Evolutionary conservation across 805 yeast species (phyloP).

Genomic region (Candida ovalis): DNA sequence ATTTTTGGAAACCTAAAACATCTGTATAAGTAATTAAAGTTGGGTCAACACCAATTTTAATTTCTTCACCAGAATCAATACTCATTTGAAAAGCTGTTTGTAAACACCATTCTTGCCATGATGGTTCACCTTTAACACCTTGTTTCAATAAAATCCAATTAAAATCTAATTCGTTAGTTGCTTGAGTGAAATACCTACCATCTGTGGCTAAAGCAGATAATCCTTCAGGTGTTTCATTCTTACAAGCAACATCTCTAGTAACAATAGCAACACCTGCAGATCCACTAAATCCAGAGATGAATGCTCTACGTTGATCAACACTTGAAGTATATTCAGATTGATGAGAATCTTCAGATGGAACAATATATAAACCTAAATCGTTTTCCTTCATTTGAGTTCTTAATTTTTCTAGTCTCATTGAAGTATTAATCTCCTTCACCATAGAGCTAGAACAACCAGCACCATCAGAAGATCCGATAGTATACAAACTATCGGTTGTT

Average conservation of each 20-base stretch:
- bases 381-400: slow-evolving; percentile 61
- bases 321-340: slow-evolving; percentile 58
- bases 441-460: slow-evolving; percentile 17
- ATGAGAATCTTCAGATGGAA: slow-evolving; percentile 61
- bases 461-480: slow-evolving; percentile 18
- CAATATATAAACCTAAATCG: slow-evolving; percentile 61
- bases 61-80: slow-evolving; percentile 38
- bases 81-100: slow-evolving; percentile 46
- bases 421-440: slow-evolving; percentile 49
- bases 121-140: slow-evolving; percentile 44
- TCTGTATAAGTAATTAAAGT: slow-evolving; percentile 38
- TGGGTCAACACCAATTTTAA: slow-evolving; percentile 45
- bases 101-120: slow-evolving; percentile 60
- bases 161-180: slow-evolving; percentile 53
- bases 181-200: slow-evolving; percentile 59
- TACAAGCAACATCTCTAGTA: slow-evolving; percentile 48
- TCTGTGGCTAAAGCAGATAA: slow-evolving; percentile 55
- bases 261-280: slow-evolving; percentile 59
- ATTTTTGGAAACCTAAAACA: slow-evolving; percentile 30
- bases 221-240: slow-evolving; percentile 53
- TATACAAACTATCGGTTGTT: slow-evolving; percentile 7
- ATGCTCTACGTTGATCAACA: slow-evolving; percentile 51
- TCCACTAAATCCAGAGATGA: slow-evolving; percentile 58
- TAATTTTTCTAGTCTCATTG: slow-evolving; percentile 53
- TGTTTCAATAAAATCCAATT: slow-evolving; percentile 56